Evolutionary conservation across 2,329 filamentous ascomycete species (phyloP).

Genomic region (Epichloe coenophiala): DNA sequence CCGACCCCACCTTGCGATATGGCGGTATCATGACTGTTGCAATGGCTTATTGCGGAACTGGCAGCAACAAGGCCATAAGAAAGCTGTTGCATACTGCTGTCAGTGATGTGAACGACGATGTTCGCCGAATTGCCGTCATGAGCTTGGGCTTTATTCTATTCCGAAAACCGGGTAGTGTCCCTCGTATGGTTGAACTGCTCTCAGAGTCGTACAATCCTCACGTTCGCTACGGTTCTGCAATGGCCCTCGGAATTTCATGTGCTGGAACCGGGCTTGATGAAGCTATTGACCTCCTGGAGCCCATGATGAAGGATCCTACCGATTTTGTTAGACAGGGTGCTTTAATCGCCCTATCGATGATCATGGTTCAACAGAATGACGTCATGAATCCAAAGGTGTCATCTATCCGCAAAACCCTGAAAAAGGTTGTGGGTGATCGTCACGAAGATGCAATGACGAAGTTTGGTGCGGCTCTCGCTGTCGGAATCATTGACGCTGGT

Average conservation of each 20-base stretch:
- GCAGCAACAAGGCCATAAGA: constrained; percentile 96
- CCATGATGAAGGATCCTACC: constrained; percentile 98
- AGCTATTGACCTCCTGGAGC: constrained; percentile 90
- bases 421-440: constrained; percentile 86
- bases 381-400: constrained; percentile 95
- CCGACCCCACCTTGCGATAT: constrained; percentile 85
- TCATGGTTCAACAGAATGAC: constrained; percentile 98
- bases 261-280: constrained; percentile 92
- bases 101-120: constrained; percentile 95
- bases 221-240: constrained; percentile 91
- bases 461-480: constrained; percentile 83
- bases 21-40: constrained; percentile 99
- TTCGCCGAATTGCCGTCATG: constrained; percentile 91
- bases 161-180: constrained; percentile 91
- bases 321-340: constrained; percentile 97
- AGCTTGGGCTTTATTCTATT: constrained; percentile 97
- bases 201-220: constrained; percentile 99
- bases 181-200: constrained; percentile 95
- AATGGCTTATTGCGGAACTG: constrained; percentile 89
- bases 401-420: constrained; percentile 79
- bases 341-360: constrained; percentile 89
- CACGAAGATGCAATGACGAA: constrained; percentile 99
- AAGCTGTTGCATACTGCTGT: constrained; percentile 92
- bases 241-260: constrained; percentile 96
- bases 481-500: constrained; percentile 95